These are phyloP conservation scores for Conticribra guillardii DNA, from an alignment of 108 stramenopile genomes.

Conservation along the genomic window DNA sequence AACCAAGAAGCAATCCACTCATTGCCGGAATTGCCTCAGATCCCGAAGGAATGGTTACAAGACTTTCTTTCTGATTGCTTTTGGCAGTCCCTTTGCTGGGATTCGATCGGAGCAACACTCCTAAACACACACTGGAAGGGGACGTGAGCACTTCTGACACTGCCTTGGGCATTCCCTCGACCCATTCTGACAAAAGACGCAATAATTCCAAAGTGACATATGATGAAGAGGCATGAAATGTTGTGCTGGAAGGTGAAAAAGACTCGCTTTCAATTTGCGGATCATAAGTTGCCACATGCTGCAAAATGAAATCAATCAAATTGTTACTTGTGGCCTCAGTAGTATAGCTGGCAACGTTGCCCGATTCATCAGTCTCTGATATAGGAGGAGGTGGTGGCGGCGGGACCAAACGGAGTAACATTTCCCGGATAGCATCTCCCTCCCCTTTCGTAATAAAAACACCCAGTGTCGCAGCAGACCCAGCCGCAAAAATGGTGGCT, in stretches of 20 bases:
- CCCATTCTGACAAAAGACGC: constrained; percentile 68
- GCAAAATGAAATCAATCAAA: constrained; percentile 49
- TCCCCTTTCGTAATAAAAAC: constrained; percentile 58
- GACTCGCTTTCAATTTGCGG: neutral
- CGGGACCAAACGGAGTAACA: constrained; percentile 58
- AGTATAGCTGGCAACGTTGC: neutral
- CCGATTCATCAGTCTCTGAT: constrained; percentile 4
- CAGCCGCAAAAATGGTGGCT: constrained; percentile 58
- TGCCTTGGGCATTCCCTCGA: constrained; percentile 59
- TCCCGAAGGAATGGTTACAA: constrained; percentile 4
- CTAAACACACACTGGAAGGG: constrained; percentile 46
- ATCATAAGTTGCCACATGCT: constrained; percentile 40
- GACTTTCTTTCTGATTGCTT: neutral
- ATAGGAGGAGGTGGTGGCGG: constrained; percentile 15
- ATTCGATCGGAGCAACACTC: constrained; percentile 40
- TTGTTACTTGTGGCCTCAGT: constrained; percentile 15
- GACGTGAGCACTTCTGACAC: constrained; percentile 61
- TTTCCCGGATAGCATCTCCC: constrained; percentile 68
- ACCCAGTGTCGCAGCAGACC: constrained; percentile 65
- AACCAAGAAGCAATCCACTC: constrained; percentile 67
- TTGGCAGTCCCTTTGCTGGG: too few species aligned
- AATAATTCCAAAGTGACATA: constrained; percentile 40
- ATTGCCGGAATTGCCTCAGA: constrained; percentile 37
- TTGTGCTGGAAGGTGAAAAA: neutral
- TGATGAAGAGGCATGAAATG: constrained; percentile 26